Evolutionary conservation across 805 yeast species (phyloP).

Genomic region (Ogataea trehaloabstinens): DNA sequence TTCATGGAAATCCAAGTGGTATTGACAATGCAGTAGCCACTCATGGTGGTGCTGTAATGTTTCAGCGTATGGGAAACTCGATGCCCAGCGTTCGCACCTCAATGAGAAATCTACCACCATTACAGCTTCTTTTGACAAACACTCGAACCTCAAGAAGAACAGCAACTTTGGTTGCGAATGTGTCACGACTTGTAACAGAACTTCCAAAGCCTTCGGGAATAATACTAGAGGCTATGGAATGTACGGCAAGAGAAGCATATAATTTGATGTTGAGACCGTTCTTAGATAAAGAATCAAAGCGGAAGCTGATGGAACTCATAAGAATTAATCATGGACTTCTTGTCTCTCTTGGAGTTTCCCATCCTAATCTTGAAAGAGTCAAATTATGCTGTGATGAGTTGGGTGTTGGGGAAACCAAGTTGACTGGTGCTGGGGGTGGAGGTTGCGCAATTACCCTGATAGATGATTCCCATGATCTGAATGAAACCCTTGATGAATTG

Average conservation of each 20-base stretch:
- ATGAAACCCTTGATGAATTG: conserved; percentile 34
- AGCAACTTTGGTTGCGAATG: conserved; percentile 77
- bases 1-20: conserved; percentile 96
- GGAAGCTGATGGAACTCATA: conserved; percentile 57
- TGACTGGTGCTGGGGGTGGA: conserved; percentile 99
- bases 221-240: conserved; percentile 74
- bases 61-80: conserved; percentile 60
- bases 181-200: conserved; percentile 50
- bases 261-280: conserved; percentile 54
- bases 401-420: conserved; percentile 79
- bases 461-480: conserved; percentile 41
- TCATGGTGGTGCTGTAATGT: conserved; percentile 92
- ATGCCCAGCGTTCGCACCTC: conserved; percentile 62
- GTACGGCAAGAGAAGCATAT: conserved; percentile 70
- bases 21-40: conserved; percentile 96
- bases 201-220: conserved; percentile 55
- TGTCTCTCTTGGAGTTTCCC: conserved; percentile 86
- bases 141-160: conserved; percentile 88
- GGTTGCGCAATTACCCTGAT: conserved; percentile 94
- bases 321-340: conserved; percentile 85
- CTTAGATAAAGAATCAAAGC: conserved; percentile 40
- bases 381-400: conserved; percentile 62
- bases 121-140: conserved; percentile 75
- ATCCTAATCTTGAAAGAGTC: conserved; percentile 81
- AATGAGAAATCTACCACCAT: conserved; percentile 70